Evolutionary conservation across 2,329 filamentous ascomycete species (phyloP), one percentile per base, ranked within the genome.

Genomic region (Furcasterigmium sp.): DNA sequence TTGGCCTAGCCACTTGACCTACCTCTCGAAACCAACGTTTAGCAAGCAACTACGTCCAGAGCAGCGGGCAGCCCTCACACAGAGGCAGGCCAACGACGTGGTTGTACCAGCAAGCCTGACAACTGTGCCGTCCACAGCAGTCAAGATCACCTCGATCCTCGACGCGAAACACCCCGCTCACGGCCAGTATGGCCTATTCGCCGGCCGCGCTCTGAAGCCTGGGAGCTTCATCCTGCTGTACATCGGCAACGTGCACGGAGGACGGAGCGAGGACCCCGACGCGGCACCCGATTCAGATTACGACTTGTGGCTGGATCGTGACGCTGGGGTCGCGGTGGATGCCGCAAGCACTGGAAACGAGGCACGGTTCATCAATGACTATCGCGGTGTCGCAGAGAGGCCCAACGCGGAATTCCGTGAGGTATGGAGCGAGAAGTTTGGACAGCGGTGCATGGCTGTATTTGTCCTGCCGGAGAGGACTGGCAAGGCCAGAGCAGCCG

Each of bases 311-410:
- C 64, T 85, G 17, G 78, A 81, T 59, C 66, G 71, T 17, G 78
- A 74, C 17, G 67, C 61, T 0, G 73, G 72, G 14, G 63, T 82
- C 1, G 80, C 80, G 3, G 74, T 85, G 4, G 82, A 85, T 53
- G 82, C 81, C 4, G 72, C 67, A 14, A 57, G 56, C 29, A 61
- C 61, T 42, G 81, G 81, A 10, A 85, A 84, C 53, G 82, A 85
- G 62, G 80, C 76, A 2, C 66, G 82, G 9, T 85, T 82, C 51
- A 71, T 84, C 37, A 85, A 85, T 54, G 82, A 85, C 59, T 85
- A 80, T 52, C 68, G 82, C 7, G 80, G 81, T 4, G 69, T 84
- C 2, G 63, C 64, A 11, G 65, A 62, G 39, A 60, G 69, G 45
- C 66, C 76, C 1, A 81, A 81, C 47, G 76, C 76, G 7, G 78